Base-by-base conservation (phyloP, 1,139 yeast genomes). In the Geotrichum restrictum region DNA sequence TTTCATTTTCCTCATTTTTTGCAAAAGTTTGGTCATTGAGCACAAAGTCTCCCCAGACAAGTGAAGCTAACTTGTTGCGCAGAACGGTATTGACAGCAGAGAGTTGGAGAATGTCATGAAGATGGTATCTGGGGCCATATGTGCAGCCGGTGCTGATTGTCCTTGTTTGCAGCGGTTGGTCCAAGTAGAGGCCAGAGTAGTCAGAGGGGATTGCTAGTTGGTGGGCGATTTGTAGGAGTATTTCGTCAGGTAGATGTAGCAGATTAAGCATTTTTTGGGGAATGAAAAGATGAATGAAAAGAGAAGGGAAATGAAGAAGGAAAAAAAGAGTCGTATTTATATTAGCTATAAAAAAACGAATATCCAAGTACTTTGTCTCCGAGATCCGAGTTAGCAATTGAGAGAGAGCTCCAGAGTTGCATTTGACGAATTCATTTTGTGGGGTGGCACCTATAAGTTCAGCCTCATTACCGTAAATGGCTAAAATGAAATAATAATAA, bases 11-110 rank as follows among this genome's bases (percentile, higher is more conserved):
- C 3, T 36, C 18, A 27, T 40, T 13, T 8, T 18, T 21, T 24
- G 13, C 3, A 4, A 43, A 33, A 6, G 47, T 43, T 11, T 16
- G 3, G 5, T 43, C 38, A 19, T 33, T 32, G 18, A 43, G 33
- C 13, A 43, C 47, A 43, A 43, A 33, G 29, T 43, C 47, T 19
- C 39, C 19, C 39, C 38, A 43, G 19, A 43, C 36, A 5, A 43
- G 4, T 8, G 47, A 31, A 10, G 39, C 47, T 7, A 43, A 18
- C 14, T 16, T 14, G 16, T 13, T 10, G 3, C 47, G 38, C 13
- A 43, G 18, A 2, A 2, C 7, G n/a, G 31, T 43, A 19, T 22
- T 19, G 2, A 19, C 19, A 7, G 47, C 16, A 10, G 47, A 43
- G 13, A 43, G 19, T 16, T 22, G 19, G 8, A 43, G 29, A 2